Conservation (phyloP, 208 protist species). For the Trypanosoma congolense region DNA sequence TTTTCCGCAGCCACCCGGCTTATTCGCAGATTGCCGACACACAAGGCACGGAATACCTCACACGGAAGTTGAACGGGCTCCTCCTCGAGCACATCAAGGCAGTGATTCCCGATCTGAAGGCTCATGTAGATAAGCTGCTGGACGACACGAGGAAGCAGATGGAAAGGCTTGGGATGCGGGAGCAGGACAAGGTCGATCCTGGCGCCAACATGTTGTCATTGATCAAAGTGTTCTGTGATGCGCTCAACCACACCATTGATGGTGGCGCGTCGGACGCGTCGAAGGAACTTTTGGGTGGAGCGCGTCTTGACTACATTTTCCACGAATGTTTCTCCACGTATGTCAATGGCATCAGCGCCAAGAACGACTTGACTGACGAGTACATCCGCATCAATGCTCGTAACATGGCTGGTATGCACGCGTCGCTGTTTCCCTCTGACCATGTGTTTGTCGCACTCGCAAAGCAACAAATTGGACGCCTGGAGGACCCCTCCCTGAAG, state of each 20-base stretch:
- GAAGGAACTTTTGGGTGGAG: slow-evolving; percentile 93
- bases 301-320: slow-evolving; percentile 96
- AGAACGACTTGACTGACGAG: slow-evolving; percentile 89
- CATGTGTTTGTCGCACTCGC: slow-evolving; percentile 94
- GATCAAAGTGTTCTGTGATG: slow-evolving; percentile 86
- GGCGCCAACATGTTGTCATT: slow-evolving; percentile 80
- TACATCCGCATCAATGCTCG: slow-evolving; percentile 95
- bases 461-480: slow-evolving; percentile 91
- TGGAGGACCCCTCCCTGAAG: slow-evolving; percentile 93
- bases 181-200: slow-evolving; percentile 76
- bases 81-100: slow-evolving; percentile 95
- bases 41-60: slow-evolving; percentile 88
- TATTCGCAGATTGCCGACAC: slow-evolving; percentile 88
- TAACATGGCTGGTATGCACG: slow-evolving; percentile 95
- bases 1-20: slow-evolving; percentile 90
- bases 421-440: slow-evolving; percentile 96
- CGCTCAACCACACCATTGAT: slow-evolving; percentile 92
- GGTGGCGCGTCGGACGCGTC: slow-evolving; percentile 86
- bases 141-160: slow-evolving; percentile 82
- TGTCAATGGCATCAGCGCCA: slow-evolving; percentile 82
- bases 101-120: slow-evolving; percentile 92
- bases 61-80: slow-evolving; percentile 87
- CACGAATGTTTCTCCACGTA: slow-evolving; percentile 90
- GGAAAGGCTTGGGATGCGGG: slow-evolving; percentile 86
- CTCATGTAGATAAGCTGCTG: slow-evolving; percentile 86